Evolutionary conservation across 306 rosid genomes (phyloP), one percentile per base, ranked within the genome.

Genomic region (Sechiopsis laciniata): DNA sequence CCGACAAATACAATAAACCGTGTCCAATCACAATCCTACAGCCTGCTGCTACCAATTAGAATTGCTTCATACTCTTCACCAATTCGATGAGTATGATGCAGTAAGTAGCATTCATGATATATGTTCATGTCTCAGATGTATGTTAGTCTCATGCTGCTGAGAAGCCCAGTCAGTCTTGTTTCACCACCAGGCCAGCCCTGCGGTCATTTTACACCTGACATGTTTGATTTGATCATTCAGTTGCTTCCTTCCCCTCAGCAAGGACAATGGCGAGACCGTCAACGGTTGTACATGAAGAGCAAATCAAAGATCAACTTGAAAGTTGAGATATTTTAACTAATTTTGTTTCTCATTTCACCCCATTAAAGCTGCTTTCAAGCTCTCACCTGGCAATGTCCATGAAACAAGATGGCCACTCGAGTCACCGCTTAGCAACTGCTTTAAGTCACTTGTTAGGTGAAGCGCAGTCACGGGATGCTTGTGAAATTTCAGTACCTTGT

Each of bases 341-440:
- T 29, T 69, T 59, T 76, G 77, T 68, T 57, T 68, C 63, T 45
- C 20, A 77, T 78, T 62, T 91, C 93, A 89, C 91, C 92, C 96
- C 57, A 84, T 76, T 78, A 90, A 80, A 79, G 85, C 83, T 83
- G 71, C 71, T 64, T 80, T 88, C 80, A 89, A 75, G 86, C 81
- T 91, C 81, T 95, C 99, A 59, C 88, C 97, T 40, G 89, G 90
- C 72, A 88, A 64, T 22, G 96, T 84, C 99, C 97, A 95, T 72
- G 99, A 95, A 55, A 89, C 78, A 75, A 95, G 79, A 81, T 91
- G 91, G 71, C 99, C 99, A 15, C 79, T 87, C 22, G 88, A 83
- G 87, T 95, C 99, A 78, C 99, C 99, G 65, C 95, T 95, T 42
- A 95, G 79, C 72, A 95, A 85, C 84, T 89, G 99, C 80, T 89